These are phyloP conservation scores for Jasminum sambac DNA, from an alignment of 257 asterid genomes.

Conservation along the genomic window DNA sequence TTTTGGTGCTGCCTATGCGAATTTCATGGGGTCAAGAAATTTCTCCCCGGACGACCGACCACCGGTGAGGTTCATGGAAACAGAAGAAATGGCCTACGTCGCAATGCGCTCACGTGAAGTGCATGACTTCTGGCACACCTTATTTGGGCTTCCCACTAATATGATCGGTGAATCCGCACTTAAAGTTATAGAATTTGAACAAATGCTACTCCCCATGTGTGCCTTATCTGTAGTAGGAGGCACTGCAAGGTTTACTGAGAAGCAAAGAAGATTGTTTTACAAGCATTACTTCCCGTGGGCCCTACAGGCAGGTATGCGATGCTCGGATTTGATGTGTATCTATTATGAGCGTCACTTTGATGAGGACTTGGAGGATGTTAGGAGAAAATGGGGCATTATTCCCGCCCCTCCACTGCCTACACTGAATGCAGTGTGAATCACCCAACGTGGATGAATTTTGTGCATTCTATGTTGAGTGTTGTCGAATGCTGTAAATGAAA, in stretches of 20 bases:
- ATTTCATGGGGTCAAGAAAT: slow-evolving; percentile 89
- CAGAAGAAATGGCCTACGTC: slow-evolving; percentile 85
- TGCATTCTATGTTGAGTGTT: too few species aligned
- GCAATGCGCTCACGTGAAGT: slow-evolving; percentile 98
- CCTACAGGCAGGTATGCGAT: slow-evolving; percentile 68
- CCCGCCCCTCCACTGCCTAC: slow-evolving; percentile 63
- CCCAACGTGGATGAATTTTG: too few species aligned
- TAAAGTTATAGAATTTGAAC: slow-evolving; percentile 91
- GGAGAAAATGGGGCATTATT: slow-evolving; percentile 70
- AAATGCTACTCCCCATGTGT: slow-evolving; percentile 96
- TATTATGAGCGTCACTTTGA: slow-evolving; percentile 86
- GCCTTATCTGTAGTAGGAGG: slow-evolving; percentile 85
- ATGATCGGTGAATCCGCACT: slow-evolving; percentile 89
- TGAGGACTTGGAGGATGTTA: slow-evolving; percentile 86
- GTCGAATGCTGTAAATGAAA: too few species aligned
- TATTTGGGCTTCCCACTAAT: slow-evolving; percentile 86
- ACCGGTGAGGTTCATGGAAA: slow-evolving; percentile 94
- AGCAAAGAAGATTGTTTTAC: slow-evolving; percentile 75
- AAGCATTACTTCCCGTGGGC: slow-evolving; percentile 98
- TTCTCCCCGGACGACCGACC: slow-evolving; percentile 97
- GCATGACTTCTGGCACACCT: slow-evolving; percentile 96
- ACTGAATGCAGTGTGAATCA: background rate
- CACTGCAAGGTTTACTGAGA: slow-evolving; percentile 69
- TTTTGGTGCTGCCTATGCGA: slow-evolving; percentile 94
- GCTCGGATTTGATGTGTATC: slow-evolving; percentile 80